Conservation (phyloP, 1,284 basidiomycete species). For the Coniferiporia sulphurascens region DNA sequence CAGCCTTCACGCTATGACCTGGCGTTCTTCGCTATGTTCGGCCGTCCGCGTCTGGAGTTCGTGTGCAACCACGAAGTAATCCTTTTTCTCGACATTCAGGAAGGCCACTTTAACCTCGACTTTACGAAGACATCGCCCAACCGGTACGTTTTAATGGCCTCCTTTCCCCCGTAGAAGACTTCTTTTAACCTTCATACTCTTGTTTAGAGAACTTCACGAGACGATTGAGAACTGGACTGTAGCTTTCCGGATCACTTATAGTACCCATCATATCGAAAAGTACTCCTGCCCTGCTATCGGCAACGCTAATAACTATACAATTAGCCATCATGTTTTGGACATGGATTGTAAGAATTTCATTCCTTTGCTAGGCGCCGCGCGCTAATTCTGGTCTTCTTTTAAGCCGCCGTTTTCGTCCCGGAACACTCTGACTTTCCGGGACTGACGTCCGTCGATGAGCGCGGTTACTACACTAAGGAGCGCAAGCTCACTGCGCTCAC, state of each 20-base stretch:
- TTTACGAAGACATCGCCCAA: slow-evolving; percentile 5
- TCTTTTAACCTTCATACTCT: neutral
- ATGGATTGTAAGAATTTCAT: slow-evolving; percentile 8
- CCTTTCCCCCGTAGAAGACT: neutral
- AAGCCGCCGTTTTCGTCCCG: slow-evolving; percentile 14
- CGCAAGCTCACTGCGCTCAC: slow-evolving; percentile 9
- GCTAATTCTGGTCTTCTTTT: neutral
- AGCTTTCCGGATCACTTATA: slow-evolving; percentile 20
- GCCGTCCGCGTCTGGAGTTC: slow-evolving; percentile 16
- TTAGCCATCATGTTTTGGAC: slow-evolving; percentile 11
- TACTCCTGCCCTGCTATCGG: slow-evolving; percentile 10
- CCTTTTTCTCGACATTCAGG: slow-evolving; percentile 16
- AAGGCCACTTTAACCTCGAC: slow-evolving; percentile 20
- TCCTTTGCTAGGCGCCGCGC: neutral
- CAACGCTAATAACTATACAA: slow-evolving; percentile 8
- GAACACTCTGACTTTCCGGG: slow-evolving; percentile 14
- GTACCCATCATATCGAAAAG: slow-evolving; percentile 11
- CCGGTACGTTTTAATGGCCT: neutral
- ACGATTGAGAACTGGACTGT: slow-evolving; percentile 7
- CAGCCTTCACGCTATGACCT: slow-evolving; percentile 8
- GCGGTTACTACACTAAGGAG: neutral
- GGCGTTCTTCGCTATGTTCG: slow-evolving; percentile 19
- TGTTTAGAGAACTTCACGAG: slow-evolving; percentile 10
- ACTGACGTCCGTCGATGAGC: neutral
- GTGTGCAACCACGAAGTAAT: slow-evolving; percentile 21